Percentiles rank a stretch among this genome's conserved stretches.
Evolutionary conservation across 257 asterid species (phyloP).

Genomic region (Solanum pimpinellifolium): DNA sequence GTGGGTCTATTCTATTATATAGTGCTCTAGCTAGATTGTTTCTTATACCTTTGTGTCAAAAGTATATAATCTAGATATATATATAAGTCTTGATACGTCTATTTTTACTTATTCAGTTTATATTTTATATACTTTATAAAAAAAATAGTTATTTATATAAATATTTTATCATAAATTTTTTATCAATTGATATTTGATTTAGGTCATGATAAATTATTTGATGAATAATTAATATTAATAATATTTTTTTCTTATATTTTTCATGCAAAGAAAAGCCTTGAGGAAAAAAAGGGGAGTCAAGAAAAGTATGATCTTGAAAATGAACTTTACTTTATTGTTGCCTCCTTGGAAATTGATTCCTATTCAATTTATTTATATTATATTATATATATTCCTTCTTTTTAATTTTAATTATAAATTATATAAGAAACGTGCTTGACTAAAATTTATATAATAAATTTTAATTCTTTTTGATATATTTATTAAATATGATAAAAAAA

Average conservation of each 20-base stretch:
- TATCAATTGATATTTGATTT: background rate
- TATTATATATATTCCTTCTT: background rate
- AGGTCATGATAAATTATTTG: background rate
- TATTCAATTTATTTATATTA: background rate
- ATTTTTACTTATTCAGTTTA: background rate
- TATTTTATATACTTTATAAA: too few species aligned
- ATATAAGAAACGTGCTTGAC: slow-evolving; percentile 32
- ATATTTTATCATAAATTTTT: background rate
- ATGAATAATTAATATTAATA: background rate
- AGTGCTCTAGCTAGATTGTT: background rate
- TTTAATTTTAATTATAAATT: background rate
- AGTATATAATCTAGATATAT: background rate
- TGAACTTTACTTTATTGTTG: background rate
- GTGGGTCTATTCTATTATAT: background rate
- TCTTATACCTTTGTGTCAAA: background rate
- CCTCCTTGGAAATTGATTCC: background rate
- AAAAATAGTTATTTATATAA: background rate
- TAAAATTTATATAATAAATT: background rate
- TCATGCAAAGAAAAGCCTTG: slow-evolving; percentile 17
- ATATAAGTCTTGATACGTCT: background rate
- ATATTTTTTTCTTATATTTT: too few species aligned
- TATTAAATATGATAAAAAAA: too few species aligned
- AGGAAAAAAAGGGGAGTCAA: background rate
- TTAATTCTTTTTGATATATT: too few species aligned
- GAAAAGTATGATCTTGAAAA: slow-evolving; percentile 23